Evolutionary conservation across 495 filamentous ascomycete genomes (phyloP).

Genomic region (Neurospora cerealis): DNA sequence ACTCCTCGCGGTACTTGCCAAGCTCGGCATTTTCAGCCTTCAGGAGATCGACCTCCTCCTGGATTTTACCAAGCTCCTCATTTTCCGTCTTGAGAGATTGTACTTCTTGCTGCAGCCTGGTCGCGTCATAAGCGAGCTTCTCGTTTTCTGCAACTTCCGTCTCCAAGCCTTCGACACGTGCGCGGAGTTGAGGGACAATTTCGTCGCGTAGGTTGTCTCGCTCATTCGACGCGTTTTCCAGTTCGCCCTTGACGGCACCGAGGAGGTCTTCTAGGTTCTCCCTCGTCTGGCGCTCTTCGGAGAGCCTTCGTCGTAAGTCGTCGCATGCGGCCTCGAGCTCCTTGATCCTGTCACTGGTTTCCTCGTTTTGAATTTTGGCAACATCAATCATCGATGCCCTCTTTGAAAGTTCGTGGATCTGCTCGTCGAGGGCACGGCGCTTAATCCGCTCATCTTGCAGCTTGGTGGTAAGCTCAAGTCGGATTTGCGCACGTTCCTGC

Average conservation of each 20-base stretch:
- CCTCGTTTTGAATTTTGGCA: slow-evolving; percentile 33
- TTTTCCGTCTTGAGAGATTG: slow-evolving; percentile 61
- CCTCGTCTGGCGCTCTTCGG: slow-evolving; percentile 79
- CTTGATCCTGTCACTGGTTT: slow-evolving; percentile 45
- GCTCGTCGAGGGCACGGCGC: slow-evolving; percentile 65
- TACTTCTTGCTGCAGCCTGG: slow-evolving; percentile 73
- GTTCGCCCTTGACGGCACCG: slow-evolving; percentile 68
- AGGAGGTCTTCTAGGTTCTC: slow-evolving; percentile 91
- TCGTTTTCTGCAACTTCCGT: slow-evolving; percentile 55
- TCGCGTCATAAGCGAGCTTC: slow-evolving; percentile 61
- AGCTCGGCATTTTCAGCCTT: slow-evolving; percentile 1
- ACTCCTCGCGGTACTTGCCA: not conserved
- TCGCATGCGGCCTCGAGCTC: slow-evolving; percentile 76
- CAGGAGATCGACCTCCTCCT: slow-evolving; percentile 1
- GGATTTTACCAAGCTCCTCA: slow-evolving; percentile 4
- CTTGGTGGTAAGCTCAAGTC: slow-evolving; percentile 71
- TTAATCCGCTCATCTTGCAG: slow-evolving; percentile 73
- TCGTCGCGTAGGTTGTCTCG: slow-evolving; percentile 86
- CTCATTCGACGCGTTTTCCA: slow-evolving; percentile 76
- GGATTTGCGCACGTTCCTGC: slow-evolving; percentile 83
- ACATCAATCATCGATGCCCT: slow-evolving; percentile 52
- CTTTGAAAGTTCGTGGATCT: slow-evolving; percentile 71
- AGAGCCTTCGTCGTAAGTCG: slow-evolving; percentile 66
- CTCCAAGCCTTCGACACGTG: slow-evolving; percentile 70
- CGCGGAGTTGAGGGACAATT: slow-evolving; percentile 61